Conservation (phyloP, 331 rosid genomes). For the Acacia concinna region DNA sequence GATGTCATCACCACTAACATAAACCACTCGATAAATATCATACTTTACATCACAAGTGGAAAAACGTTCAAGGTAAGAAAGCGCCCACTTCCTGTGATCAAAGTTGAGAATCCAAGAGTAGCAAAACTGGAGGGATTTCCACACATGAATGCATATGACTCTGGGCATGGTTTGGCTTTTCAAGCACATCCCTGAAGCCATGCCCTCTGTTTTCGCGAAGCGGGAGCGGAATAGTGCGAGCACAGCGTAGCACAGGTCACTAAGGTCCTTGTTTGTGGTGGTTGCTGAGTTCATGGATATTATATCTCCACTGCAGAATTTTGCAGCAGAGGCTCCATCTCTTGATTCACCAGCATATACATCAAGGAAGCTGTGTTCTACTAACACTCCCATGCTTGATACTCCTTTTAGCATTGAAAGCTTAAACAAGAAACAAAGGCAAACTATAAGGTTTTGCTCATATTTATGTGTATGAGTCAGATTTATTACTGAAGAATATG, state of each 20-base stretch:
- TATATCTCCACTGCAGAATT: constrained; percentile 58
- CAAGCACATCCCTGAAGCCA: constrained; percentile 63
- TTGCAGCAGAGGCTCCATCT: constrained; percentile 57
- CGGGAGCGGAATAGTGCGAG: constrained; percentile 55
- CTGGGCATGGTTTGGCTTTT: constrained; percentile 54
- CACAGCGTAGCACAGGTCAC: constrained; percentile 59
- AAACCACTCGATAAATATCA: constrained; percentile 64
- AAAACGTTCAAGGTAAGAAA: constrained; percentile 64
- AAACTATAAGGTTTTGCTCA: background rate
- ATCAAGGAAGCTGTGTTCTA: constrained; percentile 65
- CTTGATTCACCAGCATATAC: constrained; percentile 75
- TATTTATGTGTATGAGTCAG: background rate
- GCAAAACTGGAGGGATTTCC: constrained; percentile 70
- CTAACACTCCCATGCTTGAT: constrained; percentile 59
- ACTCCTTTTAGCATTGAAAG: constrained; percentile 53
- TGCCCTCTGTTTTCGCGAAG: constrained; percentile 57
- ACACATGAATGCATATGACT: constrained; percentile 56
- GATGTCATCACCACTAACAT: constrained; percentile 54
- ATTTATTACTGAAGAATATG: background rate
- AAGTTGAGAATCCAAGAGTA: constrained; percentile 69
- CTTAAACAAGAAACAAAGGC: constrained; percentile 39
- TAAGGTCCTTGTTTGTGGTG: constrained; percentile 32
- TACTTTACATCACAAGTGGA: constrained; percentile 55
- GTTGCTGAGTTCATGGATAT: constrained; percentile 45
- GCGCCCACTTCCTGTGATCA: constrained; percentile 49